Evolutionary conservation across 108 stramenopile species (phyloP).

Genomic region (Nitzschia sp.): DNA sequence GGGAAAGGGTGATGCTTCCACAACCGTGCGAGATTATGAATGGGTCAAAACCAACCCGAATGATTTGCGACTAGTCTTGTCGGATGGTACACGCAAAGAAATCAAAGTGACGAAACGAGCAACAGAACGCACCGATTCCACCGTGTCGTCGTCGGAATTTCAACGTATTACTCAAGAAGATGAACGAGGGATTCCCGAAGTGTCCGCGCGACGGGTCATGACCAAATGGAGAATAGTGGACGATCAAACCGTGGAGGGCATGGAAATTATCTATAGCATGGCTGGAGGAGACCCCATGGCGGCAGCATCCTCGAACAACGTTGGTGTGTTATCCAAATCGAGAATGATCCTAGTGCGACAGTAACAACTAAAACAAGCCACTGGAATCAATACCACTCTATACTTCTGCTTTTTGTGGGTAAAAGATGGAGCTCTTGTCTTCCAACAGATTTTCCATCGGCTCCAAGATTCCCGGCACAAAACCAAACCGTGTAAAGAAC

Average conservation of each 20-base stretch:
- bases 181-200: constrained; percentile 54
- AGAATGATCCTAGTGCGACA: constrained; percentile 25
- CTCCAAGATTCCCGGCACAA: constrained; percentile 70
- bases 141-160: constrained; percentile 71
- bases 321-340: constrained; percentile 33
- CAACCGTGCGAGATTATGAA: constrained; percentile 40
- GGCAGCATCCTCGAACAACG: not conserved
- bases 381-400: constrained; percentile 24
- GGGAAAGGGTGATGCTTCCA: constrained; percentile 13
- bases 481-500: constrained; percentile 80
- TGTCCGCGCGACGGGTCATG: constrained; percentile 67
- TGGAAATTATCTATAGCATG: constrained; percentile 74
- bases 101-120: constrained; percentile 84
- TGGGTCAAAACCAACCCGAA: constrained; percentile 79
- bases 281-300: constrained; percentile 50
- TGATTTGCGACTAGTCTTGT: constrained; percentile 46
- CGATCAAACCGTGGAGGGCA: constrained; percentile 49
- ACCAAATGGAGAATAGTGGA: constrained; percentile 72
- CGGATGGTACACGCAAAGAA: constrained; percentile 69
- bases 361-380: not conserved
- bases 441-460: constrained; percentile 58
- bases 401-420: constrained; percentile 58
- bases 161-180: constrained; percentile 61
- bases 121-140: constrained; percentile 41
- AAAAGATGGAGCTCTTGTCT: constrained; percentile 68